Percentiles rank a stretch among this genome's conserved stretches.
Conservation (phyloP, 2,329 filamentous ascomycete genomes). For the Decorospora gaudefroyi region DNA sequence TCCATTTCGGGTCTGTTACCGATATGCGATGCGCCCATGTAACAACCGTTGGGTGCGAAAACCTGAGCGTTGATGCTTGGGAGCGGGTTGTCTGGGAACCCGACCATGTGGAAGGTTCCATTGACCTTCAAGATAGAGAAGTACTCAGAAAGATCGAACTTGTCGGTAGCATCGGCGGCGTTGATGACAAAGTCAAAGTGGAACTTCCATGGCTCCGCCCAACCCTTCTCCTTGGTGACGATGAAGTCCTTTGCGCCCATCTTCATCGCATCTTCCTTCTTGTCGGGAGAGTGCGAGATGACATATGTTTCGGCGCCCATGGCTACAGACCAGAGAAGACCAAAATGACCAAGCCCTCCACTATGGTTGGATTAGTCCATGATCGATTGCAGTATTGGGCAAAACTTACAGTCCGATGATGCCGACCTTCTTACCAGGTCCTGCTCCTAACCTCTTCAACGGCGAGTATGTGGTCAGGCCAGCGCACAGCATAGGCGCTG, state of each 20-base stretch:
- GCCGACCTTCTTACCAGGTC: conserved; percentile 77
- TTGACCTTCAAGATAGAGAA: conserved; percentile 80
- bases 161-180: conserved; percentile 69
- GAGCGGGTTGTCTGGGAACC: conserved; percentile 76
- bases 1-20: conserved; percentile 57
- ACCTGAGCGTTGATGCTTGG: conserved; percentile 73
- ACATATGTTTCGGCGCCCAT: conserved; percentile 66
- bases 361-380: conserved; percentile 29
- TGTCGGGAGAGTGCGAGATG: conserved; percentile 62
- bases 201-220: conserved; percentile 60
- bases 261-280: conserved; percentile 64
- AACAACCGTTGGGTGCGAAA: conserved; percentile 72
- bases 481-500: conserved; percentile 82
- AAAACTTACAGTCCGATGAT: conserved; percentile 67
- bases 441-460: conserved; percentile 73
- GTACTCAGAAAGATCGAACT: conserved; percentile 73
- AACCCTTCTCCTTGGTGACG: conserved; percentile 60
- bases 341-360: conserved; percentile 57
- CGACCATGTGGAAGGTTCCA: conserved; percentile 78
- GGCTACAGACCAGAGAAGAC: conserved; percentile 55
- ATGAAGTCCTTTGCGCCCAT: conserved; percentile 66
- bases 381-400: background rate
- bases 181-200: conserved; percentile 78
- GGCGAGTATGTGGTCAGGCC: conserved; percentile 81
- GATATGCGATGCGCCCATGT: conserved; percentile 57